Base-by-base conservation (phyloP, 1,139 yeast genomes). In the Maudiozyma humilis region DNA sequence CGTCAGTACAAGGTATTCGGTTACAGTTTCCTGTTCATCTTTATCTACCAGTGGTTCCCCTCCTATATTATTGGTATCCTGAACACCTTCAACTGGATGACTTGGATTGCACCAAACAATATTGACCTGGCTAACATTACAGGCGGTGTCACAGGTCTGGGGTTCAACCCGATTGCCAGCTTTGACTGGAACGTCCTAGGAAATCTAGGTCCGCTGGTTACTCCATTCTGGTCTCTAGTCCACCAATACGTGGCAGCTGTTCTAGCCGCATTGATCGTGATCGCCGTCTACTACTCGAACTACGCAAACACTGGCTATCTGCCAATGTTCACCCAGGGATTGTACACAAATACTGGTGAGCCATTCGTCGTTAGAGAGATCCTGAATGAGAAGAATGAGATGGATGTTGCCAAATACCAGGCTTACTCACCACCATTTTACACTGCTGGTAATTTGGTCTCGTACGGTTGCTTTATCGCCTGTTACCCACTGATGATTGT, bases 31-130 rank as follows among this genome's bases (percentile, higher is more conserved):
- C 42, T 44, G 13, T 61, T 56, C 17, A 68, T 75, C 50, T 76
- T 78, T 50, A 31, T 65, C 13, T 79, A 73, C 60, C 73, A 67
- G 55, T 79, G 83, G 82, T 36, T 79, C 16, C 85, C 85, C 13
- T 68, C 76, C 2, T 49, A 47, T 30, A 37, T 51, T 16, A 42
- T 49, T 25, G 41, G 45, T 25, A 44, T 47, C n/a, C 42, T 51
- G 12, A 46, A 42, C 30, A 62, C 65, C 14, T 79, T 79, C 62
- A 76, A 75, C 56, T 78, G 84, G 83, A 70, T 75, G 59, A 72
- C 79, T 3, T 79, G 85, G 85, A 76, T 78, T 41, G 63, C 68
- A 3, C 83, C 83, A 16, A 52, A 69, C 32, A 78, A 76, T 55
- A 66, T 73, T 51, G 70, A 71, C 45, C 60, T 80, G 40, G 81